phyloP scores from a whole-genome alignment of 768 basidiomycete species.

The Suillus subalutaceus region DNA sequence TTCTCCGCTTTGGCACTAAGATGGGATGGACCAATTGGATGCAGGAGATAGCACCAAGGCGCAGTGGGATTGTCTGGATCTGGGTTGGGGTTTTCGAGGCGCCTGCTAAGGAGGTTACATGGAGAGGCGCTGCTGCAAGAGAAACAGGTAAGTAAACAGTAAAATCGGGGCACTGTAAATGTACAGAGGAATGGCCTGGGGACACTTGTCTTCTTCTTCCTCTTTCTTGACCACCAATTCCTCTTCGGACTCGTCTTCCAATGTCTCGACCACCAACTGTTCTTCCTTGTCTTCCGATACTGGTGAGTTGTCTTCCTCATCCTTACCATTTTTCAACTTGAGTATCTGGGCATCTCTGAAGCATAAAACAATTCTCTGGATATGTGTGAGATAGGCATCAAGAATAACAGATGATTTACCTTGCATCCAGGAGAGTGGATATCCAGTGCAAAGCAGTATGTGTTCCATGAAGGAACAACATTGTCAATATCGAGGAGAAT shows the following conservation, averaged over 20 bases:
- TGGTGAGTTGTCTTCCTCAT: neutral
- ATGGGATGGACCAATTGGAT: neutral
- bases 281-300: no score
- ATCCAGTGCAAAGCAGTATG: constrained; percentile 6
- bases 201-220: neutral
- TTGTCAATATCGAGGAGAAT: constrained; percentile 7
- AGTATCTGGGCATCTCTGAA: neutral
- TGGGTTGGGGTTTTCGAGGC: neutral
- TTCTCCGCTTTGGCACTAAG: neutral
- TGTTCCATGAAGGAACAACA: neutral
- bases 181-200: neutral
- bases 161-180: neutral
- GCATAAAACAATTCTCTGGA: neutral
- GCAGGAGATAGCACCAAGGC: neutral
- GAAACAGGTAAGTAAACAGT: neutral
- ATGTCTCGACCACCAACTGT: no score
- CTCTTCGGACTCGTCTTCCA: neutral
- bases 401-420: constrained; percentile 1
- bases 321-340: neutral
- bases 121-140: neutral
- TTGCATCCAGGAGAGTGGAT: neutral
- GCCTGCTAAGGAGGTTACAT: neutral
- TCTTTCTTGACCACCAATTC: neutral
- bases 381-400: neutral
- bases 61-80: neutral